A percentile compares a stretch with the other conserved stretches of the same genome.
These are phyloP conservation scores for Nematodospora anomalae DNA, from an alignment of 1,139 yeast genomes.

Conservation along the genomic window DNA sequence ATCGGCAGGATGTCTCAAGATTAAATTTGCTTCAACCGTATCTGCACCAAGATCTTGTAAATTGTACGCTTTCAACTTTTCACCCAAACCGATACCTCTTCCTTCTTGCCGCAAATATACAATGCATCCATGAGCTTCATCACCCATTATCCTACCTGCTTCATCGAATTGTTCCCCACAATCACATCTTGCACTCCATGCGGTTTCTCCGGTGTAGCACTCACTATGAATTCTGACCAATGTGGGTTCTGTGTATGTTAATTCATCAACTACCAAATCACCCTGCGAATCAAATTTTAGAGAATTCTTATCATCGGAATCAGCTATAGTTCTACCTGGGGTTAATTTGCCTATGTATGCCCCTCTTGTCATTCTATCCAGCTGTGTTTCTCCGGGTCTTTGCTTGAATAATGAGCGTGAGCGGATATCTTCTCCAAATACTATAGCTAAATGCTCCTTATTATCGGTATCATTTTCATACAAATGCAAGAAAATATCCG, in stretches of 20 bases:
- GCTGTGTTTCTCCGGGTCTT: slow-evolving; percentile 75
- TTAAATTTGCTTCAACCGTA: slow-evolving; percentile 91
- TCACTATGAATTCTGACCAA: slow-evolving; percentile 85
- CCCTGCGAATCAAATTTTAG: slow-evolving; percentile 50
- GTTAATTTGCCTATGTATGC: slow-evolving; percentile 87
- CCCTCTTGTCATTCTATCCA: slow-evolving; percentile 94
- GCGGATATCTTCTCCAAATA: slow-evolving; percentile 88
- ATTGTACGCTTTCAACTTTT: slow-evolving; percentile 94
- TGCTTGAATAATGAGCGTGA: slow-evolving; percentile 67
- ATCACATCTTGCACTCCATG: slow-evolving; percentile 98
- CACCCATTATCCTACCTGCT: slow-evolving; percentile 91
- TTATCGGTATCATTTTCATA: slow-evolving; percentile 83
- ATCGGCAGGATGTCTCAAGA: slow-evolving; percentile 95
- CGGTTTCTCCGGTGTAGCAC: slow-evolving; percentile 98
- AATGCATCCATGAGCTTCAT: slow-evolving; percentile 85
- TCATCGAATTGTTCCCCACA: slow-evolving; percentile 99
- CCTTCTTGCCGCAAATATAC: slow-evolving; percentile 98
- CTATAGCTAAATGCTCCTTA: slow-evolving; percentile 96
- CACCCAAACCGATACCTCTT: slow-evolving; percentile 96
- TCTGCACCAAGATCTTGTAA: slow-evolving; percentile 98
- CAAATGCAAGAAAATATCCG: slow-evolving; percentile 88
- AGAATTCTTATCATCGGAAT: slow-evolving; percentile 50
- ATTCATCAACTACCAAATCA: slow-evolving; percentile 43
- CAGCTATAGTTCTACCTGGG: slow-evolving; percentile 80
- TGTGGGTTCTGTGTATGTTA: slow-evolving; percentile 49